Base-by-base conservation (phyloP, 352 stramenopile genomes). In the Globisporangium yorkense region DNA sequence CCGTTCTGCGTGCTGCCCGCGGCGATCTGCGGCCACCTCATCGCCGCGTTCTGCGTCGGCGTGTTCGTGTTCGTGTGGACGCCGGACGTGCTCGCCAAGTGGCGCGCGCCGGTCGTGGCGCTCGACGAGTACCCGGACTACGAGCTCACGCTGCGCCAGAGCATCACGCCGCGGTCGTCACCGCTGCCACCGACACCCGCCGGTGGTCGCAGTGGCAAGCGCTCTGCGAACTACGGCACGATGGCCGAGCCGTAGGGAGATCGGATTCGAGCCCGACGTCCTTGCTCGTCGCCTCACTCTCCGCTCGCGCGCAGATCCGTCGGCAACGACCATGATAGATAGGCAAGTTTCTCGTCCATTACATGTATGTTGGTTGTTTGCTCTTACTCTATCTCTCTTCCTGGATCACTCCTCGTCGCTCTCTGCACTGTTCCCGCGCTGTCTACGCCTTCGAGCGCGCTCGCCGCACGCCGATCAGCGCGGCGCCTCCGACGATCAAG, bases 1-100 rank as follows among this genome's bases (percentile, higher is more conserved):
- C 75, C 75, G 2, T 35, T 91, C n/a, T 94, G 84, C 60, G 75
- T 84, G 0, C 58, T 89, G 10, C 84, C 84, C 0, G 70, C 81
- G 15, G 73, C 75, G 39, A 61, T 94, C 29, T 92, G 84, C 52
- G 84, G 82, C 56, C 84, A 94, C 57, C 63, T 94, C 65, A 94
- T 94, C 49, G 74, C 75, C 13, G 70, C 74, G 24, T 94, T 94
- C 52, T 94, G 84, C 57, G 70, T 94, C 29, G 82, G 81, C 20
- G 81, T 91, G 1, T 92, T 94, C 54, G 58, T 92, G 31, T 90
- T 91, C 54, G 80, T 92, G 9, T 91, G 82, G 80, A 94, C 84
- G 6, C 84, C 84, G 9, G 84, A 90, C 39, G 70, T 92, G 55
- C 53, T 92, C n/a, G 79, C 79, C 49, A 87, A 87, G 64, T 92